phyloP scores from a whole-genome alignment of 1,284 basidiomycete species.

The Neotropicomus parvogracilis region DNA sequence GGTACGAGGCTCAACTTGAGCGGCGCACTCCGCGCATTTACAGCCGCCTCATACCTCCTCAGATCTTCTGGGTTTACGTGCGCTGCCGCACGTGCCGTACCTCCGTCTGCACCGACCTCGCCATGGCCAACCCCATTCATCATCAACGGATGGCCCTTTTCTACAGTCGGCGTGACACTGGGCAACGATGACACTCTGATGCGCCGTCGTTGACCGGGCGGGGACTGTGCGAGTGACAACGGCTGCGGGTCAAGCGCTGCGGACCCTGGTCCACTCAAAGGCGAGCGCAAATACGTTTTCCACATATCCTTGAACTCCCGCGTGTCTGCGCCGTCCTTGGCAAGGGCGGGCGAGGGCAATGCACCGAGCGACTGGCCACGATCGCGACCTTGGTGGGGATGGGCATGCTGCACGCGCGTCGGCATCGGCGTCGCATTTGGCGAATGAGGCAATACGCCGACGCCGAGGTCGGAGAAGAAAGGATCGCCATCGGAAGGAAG shows the following conservation, averaged over 20 bases:
- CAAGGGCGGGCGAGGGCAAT: conserved; percentile 23
- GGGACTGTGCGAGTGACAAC: conserved; percentile 21
- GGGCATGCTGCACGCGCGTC: conserved; percentile 21
- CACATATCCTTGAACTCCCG: conserved; percentile 67
- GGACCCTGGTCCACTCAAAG: conserved; percentile 41
- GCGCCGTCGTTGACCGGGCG: conserved; percentile 37
- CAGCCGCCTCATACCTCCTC: conserved; percentile 69
- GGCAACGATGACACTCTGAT: conserved; percentile 62
- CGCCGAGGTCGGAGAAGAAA: conserved; percentile 50
- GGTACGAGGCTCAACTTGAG: conserved; percentile 46
- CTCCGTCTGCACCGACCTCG: neutral
- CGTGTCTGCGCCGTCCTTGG: conserved; percentile 45
- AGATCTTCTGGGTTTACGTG: conserved; percentile 57
- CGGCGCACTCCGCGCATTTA: conserved; percentile 56
- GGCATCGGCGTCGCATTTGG: conserved; percentile 50
- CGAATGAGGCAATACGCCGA: conserved; percentile 33
- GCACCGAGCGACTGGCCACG: conserved; percentile 25
- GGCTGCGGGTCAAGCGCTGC: conserved; percentile 12
- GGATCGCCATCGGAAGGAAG: conserved; percentile 52
- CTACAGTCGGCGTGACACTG: conserved; percentile 56
- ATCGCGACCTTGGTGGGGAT: conserved; percentile 22
- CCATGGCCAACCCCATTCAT: conserved; percentile 17
- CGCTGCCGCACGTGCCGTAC: conserved; percentile 35
- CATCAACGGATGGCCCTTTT: conserved; percentile 22
- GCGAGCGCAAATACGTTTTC: conserved; percentile 71